Evolutionary conservation across 805 yeast genomes (phyloP).

Genomic region (Teunomyces tritomae): DNA sequence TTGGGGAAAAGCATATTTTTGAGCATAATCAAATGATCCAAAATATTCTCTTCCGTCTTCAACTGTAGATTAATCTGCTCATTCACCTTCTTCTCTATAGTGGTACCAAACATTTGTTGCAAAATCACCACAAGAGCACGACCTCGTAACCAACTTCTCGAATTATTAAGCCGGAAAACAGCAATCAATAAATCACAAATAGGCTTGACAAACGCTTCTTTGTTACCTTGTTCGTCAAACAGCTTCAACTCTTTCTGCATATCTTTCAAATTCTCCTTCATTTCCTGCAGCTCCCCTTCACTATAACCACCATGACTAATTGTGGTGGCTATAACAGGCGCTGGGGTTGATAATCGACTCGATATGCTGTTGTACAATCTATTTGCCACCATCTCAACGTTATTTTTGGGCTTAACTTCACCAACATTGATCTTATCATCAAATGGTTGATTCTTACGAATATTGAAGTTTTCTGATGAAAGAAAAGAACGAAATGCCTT

Average conservation of each 20-base stretch:
- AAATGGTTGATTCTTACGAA: slow-evolving; percentile 28
- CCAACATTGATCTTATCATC: slow-evolving; percentile 11
- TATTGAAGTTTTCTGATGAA: slow-evolving; percentile 62
- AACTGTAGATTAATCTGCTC: slow-evolving; percentile 37
- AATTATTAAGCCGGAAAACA: slow-evolving; percentile 61
- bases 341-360: slow-evolving; percentile 8
- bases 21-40: slow-evolving; percentile 28
- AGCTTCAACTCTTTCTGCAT: slow-evolving; percentile 55
- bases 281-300: slow-evolving; percentile 11
- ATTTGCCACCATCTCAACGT: slow-evolving; percentile 32
- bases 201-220: slow-evolving; percentile 61
- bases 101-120: slow-evolving; percentile 84
- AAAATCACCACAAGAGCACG: slow-evolving; percentile 75
- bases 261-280: slow-evolving; percentile 37
- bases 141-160: slow-evolving; percentile 80
- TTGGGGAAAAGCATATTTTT: slow-evolving; percentile 37
- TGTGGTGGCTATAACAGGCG: slow-evolving; percentile 2
- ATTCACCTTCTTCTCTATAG: slow-evolving; percentile 70
- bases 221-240: slow-evolving; percentile 42
- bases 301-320: background rate
- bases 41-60: slow-evolving; percentile 44
- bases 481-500: slow-evolving; percentile 71
- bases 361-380: slow-evolving; percentile 32
- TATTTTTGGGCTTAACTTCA: slow-evolving; percentile 9
- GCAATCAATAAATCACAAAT: slow-evolving; percentile 73